Percentiles rank a stretch among this genome's conserved stretches.
phyloP scores from a whole-genome alignment of 805 yeast genomes.

The Metschnikowia lochheadii region DNA sequence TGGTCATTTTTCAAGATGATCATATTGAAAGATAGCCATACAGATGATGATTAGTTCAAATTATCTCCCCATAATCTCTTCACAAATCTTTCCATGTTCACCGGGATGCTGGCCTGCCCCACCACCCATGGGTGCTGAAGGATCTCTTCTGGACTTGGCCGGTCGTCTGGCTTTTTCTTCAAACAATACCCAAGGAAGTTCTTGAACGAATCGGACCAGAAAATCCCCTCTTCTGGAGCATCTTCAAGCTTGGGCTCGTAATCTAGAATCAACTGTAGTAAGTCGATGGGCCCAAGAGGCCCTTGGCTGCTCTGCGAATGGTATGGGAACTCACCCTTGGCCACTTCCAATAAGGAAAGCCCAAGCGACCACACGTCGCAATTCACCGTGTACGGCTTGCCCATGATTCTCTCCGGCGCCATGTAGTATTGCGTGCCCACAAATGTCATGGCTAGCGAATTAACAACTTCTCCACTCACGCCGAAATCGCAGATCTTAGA shows the following conservation, averaged over 20 bases:
- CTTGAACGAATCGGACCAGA: slow-evolving; percentile 80
- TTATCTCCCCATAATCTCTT: slow-evolving; percentile 58
- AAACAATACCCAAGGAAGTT: slow-evolving; percentile 78
- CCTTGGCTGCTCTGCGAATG: slow-evolving; percentile 26
- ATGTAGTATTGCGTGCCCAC: slow-evolving; percentile 97
- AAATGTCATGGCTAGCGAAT: slow-evolving; percentile 91
- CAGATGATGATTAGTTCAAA: neutral
- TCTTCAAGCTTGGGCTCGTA: slow-evolving; percentile 78
- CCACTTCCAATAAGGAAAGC: slow-evolving; percentile 85
- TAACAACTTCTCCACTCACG: slow-evolving; percentile 94
- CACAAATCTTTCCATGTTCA: slow-evolving; percentile 85
- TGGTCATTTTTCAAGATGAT: too few species aligned
- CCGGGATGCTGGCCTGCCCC: slow-evolving; percentile 67
- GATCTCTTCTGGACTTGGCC: slow-evolving; percentile 95
- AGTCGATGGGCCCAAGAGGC: slow-evolving; percentile 68
- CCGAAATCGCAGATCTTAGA: slow-evolving; percentile 97
- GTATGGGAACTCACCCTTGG: slow-evolving; percentile 87
- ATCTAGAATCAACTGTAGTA: slow-evolving; percentile 74
- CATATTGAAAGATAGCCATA: too few species aligned
- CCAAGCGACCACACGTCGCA: slow-evolving; percentile 98
- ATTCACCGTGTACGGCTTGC: slow-evolving; percentile 91
- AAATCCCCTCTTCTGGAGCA: slow-evolving; percentile 67
- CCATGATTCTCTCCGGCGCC: slow-evolving; percentile 98
- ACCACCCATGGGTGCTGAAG: slow-evolving; percentile 88
- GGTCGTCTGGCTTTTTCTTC: slow-evolving; percentile 68